These are phyloP conservation scores for Ilyonectria robusta DNA, from an alignment of 2,329 filamentous ascomycete species.

Conservation along the genomic window DNA sequence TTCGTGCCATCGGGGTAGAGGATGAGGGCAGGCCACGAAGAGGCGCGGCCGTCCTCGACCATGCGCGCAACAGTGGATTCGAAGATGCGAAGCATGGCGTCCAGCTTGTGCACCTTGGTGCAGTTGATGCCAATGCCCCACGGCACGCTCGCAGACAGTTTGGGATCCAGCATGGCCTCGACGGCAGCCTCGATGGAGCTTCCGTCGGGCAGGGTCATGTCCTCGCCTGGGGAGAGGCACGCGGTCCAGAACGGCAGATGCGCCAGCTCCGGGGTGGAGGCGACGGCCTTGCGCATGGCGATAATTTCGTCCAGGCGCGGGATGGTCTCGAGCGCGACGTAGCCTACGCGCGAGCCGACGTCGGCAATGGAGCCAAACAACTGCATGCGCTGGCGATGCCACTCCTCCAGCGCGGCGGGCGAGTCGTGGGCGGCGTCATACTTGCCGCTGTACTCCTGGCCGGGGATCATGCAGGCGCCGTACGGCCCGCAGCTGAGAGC, in stretches of 20 bases:
- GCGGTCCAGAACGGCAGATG: constrained; percentile 71
- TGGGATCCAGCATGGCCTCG: constrained; percentile 55
- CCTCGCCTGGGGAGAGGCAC: constrained; percentile 72
- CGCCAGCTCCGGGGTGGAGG: constrained; percentile 46
- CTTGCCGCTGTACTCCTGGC: constrained; percentile 74
- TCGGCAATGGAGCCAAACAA: constrained; percentile 62
- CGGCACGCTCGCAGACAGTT: constrained; percentile 53
- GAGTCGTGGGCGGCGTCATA: constrained; percentile 68
- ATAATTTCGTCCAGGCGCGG: constrained; percentile 73
- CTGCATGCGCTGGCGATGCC: constrained; percentile 70
- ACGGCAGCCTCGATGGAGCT: constrained; percentile 55
- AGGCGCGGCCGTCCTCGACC: constrained; percentile 51
- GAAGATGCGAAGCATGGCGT: constrained; percentile 67
- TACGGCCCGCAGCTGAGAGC: constrained; percentile 77
- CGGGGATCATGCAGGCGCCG: constrained; percentile 76
- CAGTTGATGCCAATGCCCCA: constrained; percentile 80
- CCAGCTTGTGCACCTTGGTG: constrained; percentile 75
- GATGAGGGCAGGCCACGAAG: constrained; percentile 67
- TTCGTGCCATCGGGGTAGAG: constrained; percentile 80
- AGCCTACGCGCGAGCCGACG: constrained; percentile 60
- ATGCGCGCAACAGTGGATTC: constrained; percentile 63
- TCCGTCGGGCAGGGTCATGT: constrained; percentile 70
- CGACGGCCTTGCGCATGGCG: constrained; percentile 65
- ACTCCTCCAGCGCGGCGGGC: constrained; percentile 62
- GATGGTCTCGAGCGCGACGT: constrained; percentile 77